Evolutionary conservation across 352 stramenopile genomes (phyloP), one percentile per base, ranked within the genome.

Genomic region (Phytophthora niederhauseri): DNA sequence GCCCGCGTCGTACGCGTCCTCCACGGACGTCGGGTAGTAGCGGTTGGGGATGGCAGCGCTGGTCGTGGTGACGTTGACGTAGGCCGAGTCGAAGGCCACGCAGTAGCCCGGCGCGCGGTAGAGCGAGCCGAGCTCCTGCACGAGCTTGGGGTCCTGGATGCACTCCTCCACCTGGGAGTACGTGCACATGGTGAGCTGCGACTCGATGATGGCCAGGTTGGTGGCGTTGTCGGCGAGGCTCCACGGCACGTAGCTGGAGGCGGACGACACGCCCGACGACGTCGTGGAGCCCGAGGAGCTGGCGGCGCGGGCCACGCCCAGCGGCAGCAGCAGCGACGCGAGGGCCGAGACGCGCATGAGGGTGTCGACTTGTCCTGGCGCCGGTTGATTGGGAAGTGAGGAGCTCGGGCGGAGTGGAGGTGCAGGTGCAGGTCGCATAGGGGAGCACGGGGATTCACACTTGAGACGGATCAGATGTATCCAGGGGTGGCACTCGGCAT

Each of bases 131-230:
- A 91, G 73, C 19, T 78, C 75, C 1, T 64, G 26, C 26, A 84
- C 62, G 0, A 61, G 64, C 50, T 63, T 66, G 0, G 78, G 75
- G 50, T 86, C 64, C 52, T 85, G 55, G 48, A 90, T 75, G 59
- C 84, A 92, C 46, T 85, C 64, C 17, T 83, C 62, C 43, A 74
- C 78, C 26, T 88, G 86, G 20, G 84, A 88, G 66, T 89, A 92
- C 56, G 62, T 87, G 75, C 84, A 91, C 68, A 70, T 81, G 52
- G 76, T 80, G 8, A 89, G 72, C 49, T 85, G 58, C n/a, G 66
- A 45, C 20, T 71, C 28, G 45, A 84, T 55, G 17, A 66, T 17
- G 22, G 66, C 68, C 19, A 88, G 38, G 7, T 69, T 55, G 17
- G 72, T 84, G 15, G 48, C 63, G 22, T 85, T 88, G 41, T 84